A percentile compares a stretch with the other conserved stretches of the same genome.
phyloP scores from a whole-genome alignment of 192 early-diverging fungal species.

The Backusella psychrophila region DNA sequence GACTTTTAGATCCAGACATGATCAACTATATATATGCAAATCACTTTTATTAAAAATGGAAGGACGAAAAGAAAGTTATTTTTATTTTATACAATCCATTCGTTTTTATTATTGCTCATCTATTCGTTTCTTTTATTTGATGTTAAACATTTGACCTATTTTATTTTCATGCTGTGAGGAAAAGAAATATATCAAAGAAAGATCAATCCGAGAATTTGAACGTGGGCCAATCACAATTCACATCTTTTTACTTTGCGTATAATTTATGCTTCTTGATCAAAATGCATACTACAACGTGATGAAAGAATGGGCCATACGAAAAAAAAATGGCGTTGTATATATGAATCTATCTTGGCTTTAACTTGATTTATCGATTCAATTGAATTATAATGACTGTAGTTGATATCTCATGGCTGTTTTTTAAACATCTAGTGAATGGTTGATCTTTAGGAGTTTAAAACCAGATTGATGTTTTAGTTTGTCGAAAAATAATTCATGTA shows the following conservation, averaged over 20 bases:
- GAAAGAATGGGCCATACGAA: neutral
- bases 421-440: neutral
- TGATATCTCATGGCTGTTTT: neutral
- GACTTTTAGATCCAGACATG: neutral
- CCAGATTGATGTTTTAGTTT: neutral
- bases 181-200: neutral
- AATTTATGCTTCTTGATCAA: neutral
- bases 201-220: neutral
- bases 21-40: neutral
- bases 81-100: neutral
- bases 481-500: neutral
- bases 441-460: neutral
- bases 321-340: neutral
- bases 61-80: neutral
- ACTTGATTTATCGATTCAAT: neutral
- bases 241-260: neutral
- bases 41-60: neutral
- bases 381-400: neutral
- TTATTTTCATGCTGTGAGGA: neutral
- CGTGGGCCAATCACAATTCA: neutral
- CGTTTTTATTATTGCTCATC: neutral
- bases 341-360: neutral
- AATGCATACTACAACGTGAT: neutral
- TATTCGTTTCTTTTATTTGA: neutral
- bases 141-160: neutral